phyloP scores from a whole-genome alignment of 2,329 filamentous ascomycete genomes.

The Tolypocladium sp. region DNA sequence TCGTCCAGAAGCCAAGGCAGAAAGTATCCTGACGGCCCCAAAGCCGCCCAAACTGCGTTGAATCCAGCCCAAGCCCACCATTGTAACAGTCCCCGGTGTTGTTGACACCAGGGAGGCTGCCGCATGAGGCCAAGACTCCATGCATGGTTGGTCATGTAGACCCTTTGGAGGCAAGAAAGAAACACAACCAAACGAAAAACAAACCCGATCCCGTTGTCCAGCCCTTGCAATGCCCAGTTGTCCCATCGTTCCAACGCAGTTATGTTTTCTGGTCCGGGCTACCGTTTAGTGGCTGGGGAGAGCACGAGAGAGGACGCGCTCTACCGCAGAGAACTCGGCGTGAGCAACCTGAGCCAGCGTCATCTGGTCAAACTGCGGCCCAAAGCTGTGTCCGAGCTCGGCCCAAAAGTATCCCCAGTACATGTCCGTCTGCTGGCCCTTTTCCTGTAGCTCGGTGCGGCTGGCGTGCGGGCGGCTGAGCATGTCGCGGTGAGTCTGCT shows the following conservation, averaged over 20 bases:
- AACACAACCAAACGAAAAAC: neutral
- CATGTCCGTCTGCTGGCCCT: constrained; percentile 22
- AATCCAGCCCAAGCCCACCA: neutral
- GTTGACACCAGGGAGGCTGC: neutral
- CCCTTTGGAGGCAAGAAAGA: neutral
- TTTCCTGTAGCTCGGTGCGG: constrained; percentile 26
- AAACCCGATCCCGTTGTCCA: neutral
- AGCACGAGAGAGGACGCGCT: constrained; percentile 36
- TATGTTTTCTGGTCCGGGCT: neutral
- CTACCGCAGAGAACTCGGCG: constrained; percentile 39
- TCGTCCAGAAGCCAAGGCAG: neutral
- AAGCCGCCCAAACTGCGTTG: neutral
- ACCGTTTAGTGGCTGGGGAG: constrained; percentile 11
- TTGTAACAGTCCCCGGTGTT: neutral
- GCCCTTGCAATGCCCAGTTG: neutral
- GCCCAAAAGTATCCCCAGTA: constrained; percentile 46
- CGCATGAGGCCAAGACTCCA: neutral
- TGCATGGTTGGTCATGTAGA: neutral
- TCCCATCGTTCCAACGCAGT: neutral
- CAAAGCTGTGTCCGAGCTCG: constrained; percentile 32
- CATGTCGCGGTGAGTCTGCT: constrained; percentile 36
- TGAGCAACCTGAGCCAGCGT: constrained; percentile 36
- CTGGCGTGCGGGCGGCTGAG: constrained; percentile 29
- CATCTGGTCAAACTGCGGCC: constrained; percentile 34
- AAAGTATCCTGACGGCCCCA: neutral